Conservation (phyloP, 2,329 filamentous ascomycete species). For the Elsinoe perseae region DNA sequence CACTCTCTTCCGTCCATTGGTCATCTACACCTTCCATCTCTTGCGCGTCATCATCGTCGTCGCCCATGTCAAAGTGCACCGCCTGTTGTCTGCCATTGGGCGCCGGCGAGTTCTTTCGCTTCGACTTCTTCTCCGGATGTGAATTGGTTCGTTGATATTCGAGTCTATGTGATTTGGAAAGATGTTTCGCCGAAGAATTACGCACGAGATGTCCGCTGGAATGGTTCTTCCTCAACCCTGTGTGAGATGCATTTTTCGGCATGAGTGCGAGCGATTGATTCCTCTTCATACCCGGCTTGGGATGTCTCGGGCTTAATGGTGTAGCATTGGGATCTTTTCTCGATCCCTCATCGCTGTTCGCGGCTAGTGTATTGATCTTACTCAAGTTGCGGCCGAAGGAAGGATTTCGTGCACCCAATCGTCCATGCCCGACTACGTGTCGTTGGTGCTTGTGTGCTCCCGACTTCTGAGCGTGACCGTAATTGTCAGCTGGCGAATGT, state of each 20-base stretch:
- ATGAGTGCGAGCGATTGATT: constrained; percentile 33
- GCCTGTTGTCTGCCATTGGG: constrained; percentile 31
- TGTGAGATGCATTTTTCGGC: constrained; percentile 31
- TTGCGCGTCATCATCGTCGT: constrained; percentile 23
- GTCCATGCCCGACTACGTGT: constrained; percentile 33
- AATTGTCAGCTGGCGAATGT: constrained; percentile 17
- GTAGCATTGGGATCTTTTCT: constrained; percentile 12
- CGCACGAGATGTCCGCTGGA: constrained; percentile 37
- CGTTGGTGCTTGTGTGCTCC: constrained; percentile 29
- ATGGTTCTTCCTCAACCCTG: constrained; percentile 27
- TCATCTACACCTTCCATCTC: constrained; percentile 22
- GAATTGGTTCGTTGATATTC: constrained; percentile 16
- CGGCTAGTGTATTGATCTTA: constrained; percentile 29
- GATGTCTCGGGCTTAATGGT: constrained; percentile 29
- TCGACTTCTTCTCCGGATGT: constrained; percentile 4
- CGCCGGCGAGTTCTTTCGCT: constrained; percentile 22
- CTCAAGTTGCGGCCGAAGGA: constrained; percentile 37
- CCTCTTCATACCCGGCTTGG: constrained; percentile 30
- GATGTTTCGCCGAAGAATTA: constrained; percentile 29
- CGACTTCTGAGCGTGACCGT: constrained; percentile 9
- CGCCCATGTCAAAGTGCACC: constrained; percentile 36
- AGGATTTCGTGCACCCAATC: constrained; percentile 33
- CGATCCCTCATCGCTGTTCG: constrained; percentile 17
- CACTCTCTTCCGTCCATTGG: constrained; percentile 21
- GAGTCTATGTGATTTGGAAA: constrained; percentile 26